Base-by-base conservation (phyloP, 2,329 filamentous ascomycete species). In the Fusarium longipes region DNA sequence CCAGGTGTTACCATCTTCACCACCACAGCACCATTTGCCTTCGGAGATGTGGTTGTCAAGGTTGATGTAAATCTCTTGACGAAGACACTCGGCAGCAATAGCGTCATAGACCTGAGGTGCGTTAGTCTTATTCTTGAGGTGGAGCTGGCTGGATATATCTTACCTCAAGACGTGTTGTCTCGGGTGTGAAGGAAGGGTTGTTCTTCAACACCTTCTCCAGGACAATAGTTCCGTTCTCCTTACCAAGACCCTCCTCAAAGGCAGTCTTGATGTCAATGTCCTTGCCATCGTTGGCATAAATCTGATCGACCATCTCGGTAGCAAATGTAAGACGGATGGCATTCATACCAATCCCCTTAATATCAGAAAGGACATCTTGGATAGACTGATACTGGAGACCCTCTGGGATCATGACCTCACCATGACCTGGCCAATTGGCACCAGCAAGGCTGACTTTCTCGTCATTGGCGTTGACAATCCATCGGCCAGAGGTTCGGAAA, bases 351-450 rank as follows among this genome's bases (percentile, higher is more conserved):
- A 89, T 72, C 59, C 82, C 82, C 70, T 87, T 88, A 70, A 89
- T 82, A 75, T 83, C 83, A 5, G 81, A 75, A 1, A 89, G 82
- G 33, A 90, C 84, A 9, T 75, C 77, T 35, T 80, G 77, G 45
- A 90, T 80, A 0, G 87, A 89, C 33, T 84, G 82, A 74, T 88
- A 88, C 72, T 89, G 86, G 4, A 90, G 80, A 5, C 88, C 88
- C 65, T 90, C 87, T 0, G 87, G 87, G 1, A 90, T 80, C 87
- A 90, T 89, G n/a, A 84, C 82, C 42, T 89, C 86, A 42, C 82
- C 82, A 17, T 85, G 83, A 1, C 86, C 87, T 0, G 87, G 86
- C 87, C 87, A 90, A 68, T 90, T 90, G 14, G 82, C 82, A 0
- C 87, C 87, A 6, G 83, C 86, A 55, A 84, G 83, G 8, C 79